Evolutionary conservation across 345 rosid genomes (phyloP).

Genomic region (Linum usitatissimum): DNA sequence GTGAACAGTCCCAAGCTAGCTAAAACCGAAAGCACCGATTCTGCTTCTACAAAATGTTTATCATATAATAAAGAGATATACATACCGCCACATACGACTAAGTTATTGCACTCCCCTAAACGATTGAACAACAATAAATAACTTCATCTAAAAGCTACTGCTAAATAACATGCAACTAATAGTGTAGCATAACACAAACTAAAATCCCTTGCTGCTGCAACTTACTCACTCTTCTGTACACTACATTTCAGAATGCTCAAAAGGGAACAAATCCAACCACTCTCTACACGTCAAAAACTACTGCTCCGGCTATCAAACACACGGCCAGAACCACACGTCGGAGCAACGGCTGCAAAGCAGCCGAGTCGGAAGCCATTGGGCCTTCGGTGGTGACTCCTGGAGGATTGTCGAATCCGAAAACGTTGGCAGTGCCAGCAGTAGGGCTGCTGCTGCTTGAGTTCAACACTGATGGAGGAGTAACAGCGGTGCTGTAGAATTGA

Average conservation of each 20-base stretch:
- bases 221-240: too few relatives aligned
- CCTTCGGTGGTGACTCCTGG: slow-evolving; percentile 22
- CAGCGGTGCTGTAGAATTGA: slow-evolving; percentile 19
- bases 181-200: neutral
- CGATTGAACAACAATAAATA: neutral
- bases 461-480: slow-evolving; percentile 37
- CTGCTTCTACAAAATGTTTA: too few relatives aligned
- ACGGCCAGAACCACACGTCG: slow-evolving; percentile 19
- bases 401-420: slow-evolving; percentile 31
- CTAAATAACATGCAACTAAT: neutral
- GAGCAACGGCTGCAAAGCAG: slow-evolving; percentile 17
- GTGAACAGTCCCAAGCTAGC: too few relatives aligned
- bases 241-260: too few relatives aligned
- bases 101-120: neutral
- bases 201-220: too few relatives aligned
- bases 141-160: neutral
- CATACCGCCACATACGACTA: neutral
- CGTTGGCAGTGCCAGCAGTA: slow-evolving; percentile 15
- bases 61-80: neutral
- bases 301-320: slow-evolving; percentile 18
- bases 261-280: neutral
- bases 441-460: slow-evolving; percentile 46
- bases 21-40: neutral
- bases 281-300: slow-evolving; percentile 17
- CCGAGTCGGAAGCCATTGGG: slow-evolving; percentile 22